Evolutionary conservation across 1,284 basidiomycete genomes (phyloP).

Genomic region (Malassezia japonica): DNA sequence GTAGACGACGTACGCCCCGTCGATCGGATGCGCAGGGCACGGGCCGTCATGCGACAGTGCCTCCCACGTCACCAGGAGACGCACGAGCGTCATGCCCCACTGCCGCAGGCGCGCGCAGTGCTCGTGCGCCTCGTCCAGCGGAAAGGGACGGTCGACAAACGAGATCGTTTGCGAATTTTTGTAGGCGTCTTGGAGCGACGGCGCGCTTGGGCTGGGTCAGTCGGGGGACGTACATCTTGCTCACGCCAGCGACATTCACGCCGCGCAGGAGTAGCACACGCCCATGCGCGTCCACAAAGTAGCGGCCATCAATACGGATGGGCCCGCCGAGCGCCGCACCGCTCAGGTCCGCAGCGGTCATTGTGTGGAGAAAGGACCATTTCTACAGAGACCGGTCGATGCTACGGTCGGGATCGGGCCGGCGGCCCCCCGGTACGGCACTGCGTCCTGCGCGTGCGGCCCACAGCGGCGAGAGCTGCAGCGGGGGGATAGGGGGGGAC

Average conservation of each 20-base stretch:
- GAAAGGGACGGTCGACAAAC: slow-evolving; percentile 15
- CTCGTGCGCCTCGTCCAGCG: slow-evolving; percentile 24
- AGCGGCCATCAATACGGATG: slow-evolving; percentile 19
- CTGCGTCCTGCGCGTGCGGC: neutral
- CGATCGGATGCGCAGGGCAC: slow-evolving; percentile 54
- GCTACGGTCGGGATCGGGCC: no score
- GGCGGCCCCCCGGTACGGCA: no score
- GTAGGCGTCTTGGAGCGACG: slow-evolving; percentile 24
- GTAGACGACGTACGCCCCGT: slow-evolving; percentile 73
- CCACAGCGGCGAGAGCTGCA: neutral
- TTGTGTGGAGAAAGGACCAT: neutral
- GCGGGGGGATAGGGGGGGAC: neutral
- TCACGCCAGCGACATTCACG: slow-evolving; percentile 47
- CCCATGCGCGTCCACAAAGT: slow-evolving; percentile 41
- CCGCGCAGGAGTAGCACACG: slow-evolving; percentile 48
- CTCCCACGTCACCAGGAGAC: slow-evolving; percentile 86
- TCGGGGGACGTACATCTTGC: slow-evolving; percentile 43
- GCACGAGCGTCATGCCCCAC: slow-evolving; percentile 49
- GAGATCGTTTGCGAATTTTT: slow-evolving; percentile 24
- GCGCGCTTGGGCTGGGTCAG: neutral
- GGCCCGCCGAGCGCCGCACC: slow-evolving; percentile 21
- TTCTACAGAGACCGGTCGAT: neutral
- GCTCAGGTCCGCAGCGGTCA: slow-evolving; percentile 28
- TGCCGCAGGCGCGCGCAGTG: slow-evolving; percentile 43
- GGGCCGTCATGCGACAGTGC: slow-evolving; percentile 73